phyloP scores from a whole-genome alignment of 495 filamentous ascomycete species.

The Glutinoglossum americanum region DNA sequence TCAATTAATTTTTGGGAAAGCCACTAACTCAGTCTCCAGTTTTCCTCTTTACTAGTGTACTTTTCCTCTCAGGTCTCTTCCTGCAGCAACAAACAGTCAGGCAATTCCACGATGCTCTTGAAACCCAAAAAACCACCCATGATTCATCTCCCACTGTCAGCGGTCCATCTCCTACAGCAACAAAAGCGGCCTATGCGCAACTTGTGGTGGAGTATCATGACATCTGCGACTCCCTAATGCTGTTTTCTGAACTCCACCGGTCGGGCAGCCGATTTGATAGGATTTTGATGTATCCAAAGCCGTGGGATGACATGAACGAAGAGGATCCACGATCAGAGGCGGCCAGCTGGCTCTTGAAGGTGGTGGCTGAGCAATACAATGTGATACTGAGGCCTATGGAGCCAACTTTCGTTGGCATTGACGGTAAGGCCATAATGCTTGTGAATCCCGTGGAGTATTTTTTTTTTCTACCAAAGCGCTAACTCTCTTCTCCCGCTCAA shows the following conservation, averaged over 20 bases:
- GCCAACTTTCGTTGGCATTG: slow-evolving; percentile 6
- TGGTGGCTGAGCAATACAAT: slow-evolving; percentile 20
- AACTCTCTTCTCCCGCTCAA: slow-evolving; percentile 14
- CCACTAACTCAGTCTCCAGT: slow-evolving; percentile 10
- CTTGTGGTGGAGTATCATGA: slow-evolving; percentile 19
- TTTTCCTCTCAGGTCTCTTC: slow-evolving; percentile 51
- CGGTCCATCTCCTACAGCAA: slow-evolving; percentile 11
- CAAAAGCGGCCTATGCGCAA: slow-evolving; percentile 22
- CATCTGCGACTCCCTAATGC: slow-evolving; percentile 25
- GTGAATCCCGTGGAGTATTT: background rate
- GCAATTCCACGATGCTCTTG: slow-evolving; percentile 36
- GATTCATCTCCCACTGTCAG: slow-evolving; percentile 7
- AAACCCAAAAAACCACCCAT: slow-evolving; percentile 16
- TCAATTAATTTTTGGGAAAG: background rate
- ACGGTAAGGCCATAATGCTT: slow-evolving; percentile 4
- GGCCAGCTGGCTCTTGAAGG: slow-evolving; percentile 20
- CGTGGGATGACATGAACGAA: slow-evolving; percentile 16
- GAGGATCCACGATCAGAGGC: slow-evolving; percentile 16
- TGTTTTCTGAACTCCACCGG: slow-evolving; percentile 21
- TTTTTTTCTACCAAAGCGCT: slow-evolving; percentile 4
- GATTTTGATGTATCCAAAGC: slow-evolving; percentile 23
- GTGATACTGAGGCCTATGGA: slow-evolving; percentile 22
- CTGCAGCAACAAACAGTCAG: slow-evolving; percentile 48
- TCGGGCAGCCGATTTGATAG: slow-evolving; percentile 21
- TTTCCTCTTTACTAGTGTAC: slow-evolving; percentile 36